Base-by-base conservation (phyloP, 169 alveolate genomes). In the Amoebophrya sp. region DNA sequence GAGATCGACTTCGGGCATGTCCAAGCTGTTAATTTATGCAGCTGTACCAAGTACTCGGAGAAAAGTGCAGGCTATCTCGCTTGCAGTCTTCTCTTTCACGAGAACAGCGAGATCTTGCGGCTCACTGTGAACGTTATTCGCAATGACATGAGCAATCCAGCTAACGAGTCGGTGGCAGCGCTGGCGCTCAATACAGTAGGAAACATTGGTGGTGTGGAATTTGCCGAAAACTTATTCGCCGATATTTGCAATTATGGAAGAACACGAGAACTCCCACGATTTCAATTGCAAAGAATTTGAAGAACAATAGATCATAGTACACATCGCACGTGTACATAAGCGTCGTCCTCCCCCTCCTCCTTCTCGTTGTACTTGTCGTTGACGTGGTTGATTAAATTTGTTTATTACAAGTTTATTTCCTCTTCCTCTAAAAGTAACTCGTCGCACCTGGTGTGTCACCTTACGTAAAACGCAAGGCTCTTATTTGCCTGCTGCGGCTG, bases 41-140 rank as follows among this genome's bases (percentile, higher is more conserved):
- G 98, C 90, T 97, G 99, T 41, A 76, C 97, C 6, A 97, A 97
- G 93, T 97, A 95, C 94, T 94, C 97, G 89, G 99, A 98, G 95
- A 98, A 98, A 93, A 95, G 95, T 92, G 97, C 99, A 41, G 99
- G 99, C 0, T 98, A 98, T 93, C 97, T 98, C 93, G 99, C 99
- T 12, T 96, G 97, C 91, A 96, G 97, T 41, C 93, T 97, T 0
- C 94, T 98, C 92, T 95, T 97, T 40, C 94, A 94, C 78, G 98
- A 97, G 55, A 94, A 95, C 41, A 90, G 93, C 55, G 97, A 96
- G 38, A 92, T 96, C 78, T 93, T 95, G 55, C 91, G 96, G 54
- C 93, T 95, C 55, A 94, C 93, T 78, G 94, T 94, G 78, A 95
- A 95, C 91, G 93, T 96, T 0, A 91, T 94, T 3, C 89, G 92